Conservation (phyloP, 192 early-diverging fungal species). For the Lunasporangiospora selenospora region DNA sequence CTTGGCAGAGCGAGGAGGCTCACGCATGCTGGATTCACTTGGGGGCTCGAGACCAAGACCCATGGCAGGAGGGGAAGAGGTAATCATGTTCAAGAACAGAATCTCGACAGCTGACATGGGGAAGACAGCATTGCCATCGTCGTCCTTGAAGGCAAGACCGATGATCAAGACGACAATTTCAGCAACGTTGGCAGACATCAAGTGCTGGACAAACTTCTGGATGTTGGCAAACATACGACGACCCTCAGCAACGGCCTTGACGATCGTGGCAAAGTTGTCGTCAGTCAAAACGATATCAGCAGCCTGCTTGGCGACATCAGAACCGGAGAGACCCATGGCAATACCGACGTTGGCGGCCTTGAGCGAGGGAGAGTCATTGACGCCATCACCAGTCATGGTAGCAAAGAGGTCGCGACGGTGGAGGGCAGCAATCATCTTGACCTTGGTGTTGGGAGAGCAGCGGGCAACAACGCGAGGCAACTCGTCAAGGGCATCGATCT, state of each 20-base stretch:
- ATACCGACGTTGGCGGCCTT: constrained; percentile 80
- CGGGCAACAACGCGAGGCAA: constrained; percentile 93
- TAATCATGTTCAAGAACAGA: constrained; percentile 80
- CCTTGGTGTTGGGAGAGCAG: constrained; percentile 93
- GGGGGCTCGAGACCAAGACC: constrained; percentile 74
- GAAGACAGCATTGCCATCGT: constrained; percentile 64
- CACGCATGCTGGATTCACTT: constrained; percentile 68
- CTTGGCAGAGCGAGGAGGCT: constrained; percentile 71
- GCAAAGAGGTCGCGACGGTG: constrained; percentile 73
- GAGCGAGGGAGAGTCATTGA: constrained; percentile 76
- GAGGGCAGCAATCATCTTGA: constrained; percentile 94
- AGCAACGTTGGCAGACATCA: constrained; percentile 74
- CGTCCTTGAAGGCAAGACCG: constrained; percentile 73
- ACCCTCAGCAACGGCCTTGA: constrained; percentile 79
- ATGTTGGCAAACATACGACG: constrained; percentile 83
- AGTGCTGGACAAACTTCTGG: constrained; percentile 71
- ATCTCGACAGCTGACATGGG: constrained; percentile 81
- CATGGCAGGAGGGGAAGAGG: constrained; percentile 80
- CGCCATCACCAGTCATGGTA: constrained; percentile 90
- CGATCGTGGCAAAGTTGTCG: constrained; percentile 85
- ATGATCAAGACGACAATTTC: constrained; percentile 73
- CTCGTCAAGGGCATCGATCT: constrained; percentile 77
- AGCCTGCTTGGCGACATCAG: constrained; percentile 92
- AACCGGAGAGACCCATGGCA: constrained; percentile 90
- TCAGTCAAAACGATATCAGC: constrained; percentile 88